phyloP scores from a whole-genome alignment of 169 alveolate species.

The Plasmodium gallinaceum region DNA sequence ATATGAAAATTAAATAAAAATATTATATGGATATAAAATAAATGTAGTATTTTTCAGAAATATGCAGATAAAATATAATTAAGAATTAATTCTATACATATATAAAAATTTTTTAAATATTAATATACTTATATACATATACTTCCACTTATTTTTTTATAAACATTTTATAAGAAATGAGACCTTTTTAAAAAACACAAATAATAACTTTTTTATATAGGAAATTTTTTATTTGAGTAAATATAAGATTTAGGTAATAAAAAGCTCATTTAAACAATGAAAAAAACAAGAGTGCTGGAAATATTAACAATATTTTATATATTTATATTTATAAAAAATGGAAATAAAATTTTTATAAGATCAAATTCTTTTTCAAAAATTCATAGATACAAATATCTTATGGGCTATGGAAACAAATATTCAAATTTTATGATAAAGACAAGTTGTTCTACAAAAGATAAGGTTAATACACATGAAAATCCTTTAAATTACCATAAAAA shows the following conservation, averaged over 20 bases:
- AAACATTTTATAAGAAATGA: not conserved
- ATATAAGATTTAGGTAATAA: no score
- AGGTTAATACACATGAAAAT: slow-evolving; percentile 11
- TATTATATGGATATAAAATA: not conserved
- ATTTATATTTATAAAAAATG: slow-evolving; percentile 1
- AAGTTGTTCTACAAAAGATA: slow-evolving; percentile 6
- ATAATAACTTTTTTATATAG: not conserved
- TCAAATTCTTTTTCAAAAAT: not conserved
- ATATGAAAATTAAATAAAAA: not conserved
- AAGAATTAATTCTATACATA: no score
- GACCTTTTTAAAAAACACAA: not conserved
- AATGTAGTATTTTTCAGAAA: no score
- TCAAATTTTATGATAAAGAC: slow-evolving; percentile 9
- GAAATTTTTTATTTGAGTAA: not conserved
- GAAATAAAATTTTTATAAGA: not conserved
- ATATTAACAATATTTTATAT: not conserved
- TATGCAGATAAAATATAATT: no score
- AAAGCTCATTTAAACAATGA: not conserved
- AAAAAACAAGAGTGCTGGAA: not conserved
- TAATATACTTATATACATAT: no score
- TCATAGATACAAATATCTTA: not conserved
- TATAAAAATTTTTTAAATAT: no score
- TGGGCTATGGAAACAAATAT: not conserved
- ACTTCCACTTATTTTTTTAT: not conserved
- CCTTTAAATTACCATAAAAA: slow-evolving; percentile 5